Percentiles rank a stretch among this genome's conserved stretches.
Evolutionary conservation across 805 yeast species (phyloP).

Genomic region (Suhomyces xylopsoci): DNA sequence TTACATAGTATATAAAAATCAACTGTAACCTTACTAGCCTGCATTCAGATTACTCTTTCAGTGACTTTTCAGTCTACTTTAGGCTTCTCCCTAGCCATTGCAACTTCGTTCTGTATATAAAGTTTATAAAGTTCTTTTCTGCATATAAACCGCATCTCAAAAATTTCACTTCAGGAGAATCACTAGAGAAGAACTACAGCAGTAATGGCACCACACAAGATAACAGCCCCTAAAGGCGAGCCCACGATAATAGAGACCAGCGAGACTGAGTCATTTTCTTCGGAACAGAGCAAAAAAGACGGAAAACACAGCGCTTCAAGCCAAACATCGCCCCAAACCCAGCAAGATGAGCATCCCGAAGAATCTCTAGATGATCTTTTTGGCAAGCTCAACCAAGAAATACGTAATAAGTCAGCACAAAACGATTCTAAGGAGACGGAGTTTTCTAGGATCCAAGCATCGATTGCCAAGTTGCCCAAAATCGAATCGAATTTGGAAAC

Average conservation of each 20-base stretch:
- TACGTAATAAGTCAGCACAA: slow-evolving; percentile 8
- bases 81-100: too few relatives aligned
- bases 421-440: slow-evolving; percentile 15
- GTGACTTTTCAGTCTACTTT: background rate
- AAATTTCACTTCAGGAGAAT: background rate
- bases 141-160: slow-evolving; percentile 1
- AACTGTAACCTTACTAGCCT: background rate
- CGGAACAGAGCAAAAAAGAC: slow-evolving; percentile 11
- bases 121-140: background rate
- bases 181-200: background rate
- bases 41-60: too few relatives aligned
- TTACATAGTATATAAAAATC: background rate
- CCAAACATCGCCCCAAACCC: slow-evolving; percentile 1
- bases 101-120: background rate
- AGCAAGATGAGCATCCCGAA: slow-evolving; percentile 10
- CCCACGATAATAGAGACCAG: slow-evolving; percentile 22
- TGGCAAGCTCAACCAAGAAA: slow-evolving; percentile 26
- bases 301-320: slow-evolving; percentile 2
- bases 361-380: slow-evolving; percentile 32
- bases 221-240: slow-evolving; percentile 3
- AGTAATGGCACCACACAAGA: slow-evolving; percentile 14
- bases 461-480: slow-evolving; percentile 39
- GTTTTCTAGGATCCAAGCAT: slow-evolving; percentile 33
- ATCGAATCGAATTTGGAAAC: slow-evolving; percentile 31
- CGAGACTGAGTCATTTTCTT: slow-evolving; percentile 25